Base-by-base conservation (phyloP, 2,329 filamentous ascomycete species). In the Ophiocordyceps camponoti-leonardi region DNA sequence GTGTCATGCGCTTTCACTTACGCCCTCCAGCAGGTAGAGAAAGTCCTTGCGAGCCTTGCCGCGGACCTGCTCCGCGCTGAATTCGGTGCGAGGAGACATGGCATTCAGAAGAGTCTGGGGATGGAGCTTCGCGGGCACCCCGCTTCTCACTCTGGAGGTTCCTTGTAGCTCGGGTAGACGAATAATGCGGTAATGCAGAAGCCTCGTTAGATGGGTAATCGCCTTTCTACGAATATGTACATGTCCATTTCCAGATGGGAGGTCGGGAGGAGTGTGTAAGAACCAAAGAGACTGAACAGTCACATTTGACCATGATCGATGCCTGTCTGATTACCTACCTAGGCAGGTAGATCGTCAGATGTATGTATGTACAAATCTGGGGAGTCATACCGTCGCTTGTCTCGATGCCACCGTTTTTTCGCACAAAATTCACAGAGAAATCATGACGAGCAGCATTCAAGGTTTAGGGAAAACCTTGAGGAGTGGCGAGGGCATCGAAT, bases 11-110 rank as follows among this genome's bases (percentile, higher is more conserved):
- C 50, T 51, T n/a, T 53, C 60, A 84, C 87, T 77, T 83, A 98
- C 92, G 64, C 84, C 82, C 75, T 96, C 90, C 50, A 98, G 81
- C 55, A 96, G 79, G 65, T 83, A 81, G 54, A 98, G 73, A 53
- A 98, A 72, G 61, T 95, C 86, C 62, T 87, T 87, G 50, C 87
- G 82, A 53, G 87, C 84, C 66, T 83, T 86, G 52, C 83, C 81
- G 57, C 75, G 79, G 61, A 92, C 78, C 58, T 86, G 78, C 54
- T 83, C 77, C 49, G 81, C 77, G 62, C 80, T 81, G 61, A 92
- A 85, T 58, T 73, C 75, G 60, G 67, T 68, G 64, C 76, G 75
- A 66, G 79, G 79, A 67, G 77, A 78, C 81, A 85, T 85, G 56
- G 52, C 66, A 65, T 10, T 12, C 16, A 42, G 41, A 5, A 18